Conservation (phyloP, 495 filamentous ascomycete genomes). For the Physcia stellaris region DNA sequence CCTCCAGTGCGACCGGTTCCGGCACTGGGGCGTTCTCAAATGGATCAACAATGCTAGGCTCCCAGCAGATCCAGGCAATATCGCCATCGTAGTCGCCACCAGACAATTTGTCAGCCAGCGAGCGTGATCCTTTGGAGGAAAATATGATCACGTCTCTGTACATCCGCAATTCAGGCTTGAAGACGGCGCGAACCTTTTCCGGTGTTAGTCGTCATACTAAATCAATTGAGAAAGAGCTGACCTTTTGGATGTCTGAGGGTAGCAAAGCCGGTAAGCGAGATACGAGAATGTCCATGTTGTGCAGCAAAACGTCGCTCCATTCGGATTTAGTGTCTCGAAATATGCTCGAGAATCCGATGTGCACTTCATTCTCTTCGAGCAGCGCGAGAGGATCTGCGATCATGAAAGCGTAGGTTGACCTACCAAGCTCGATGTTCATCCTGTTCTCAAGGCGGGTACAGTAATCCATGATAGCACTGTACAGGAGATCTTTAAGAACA, state of each 20-base stretch:
- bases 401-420: conserved; percentile 70
- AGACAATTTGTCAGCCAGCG: conserved; percentile 69
- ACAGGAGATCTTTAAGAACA: conserved; percentile 45
- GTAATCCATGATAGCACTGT: conserved; percentile 36
- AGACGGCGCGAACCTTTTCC: conserved; percentile 37
- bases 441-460: conserved; percentile 43
- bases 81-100: conserved; percentile 94
- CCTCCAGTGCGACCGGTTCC: conserved; percentile 30
- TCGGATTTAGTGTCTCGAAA: conserved; percentile 38
- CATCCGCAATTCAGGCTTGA: conserved; percentile 52
- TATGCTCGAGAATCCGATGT: conserved; percentile 63
- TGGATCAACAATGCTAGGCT: conserved; percentile 53
- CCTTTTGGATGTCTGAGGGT: conserved; percentile 71
- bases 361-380: conserved; percentile 61
- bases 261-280: conserved; percentile 72
- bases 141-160: conserved; percentile 84
- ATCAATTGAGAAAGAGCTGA: conserved; percentile 12
- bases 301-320: conserved; percentile 44
- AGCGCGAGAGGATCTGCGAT: conserved; percentile 65
- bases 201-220: neutral
- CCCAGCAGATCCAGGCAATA: conserved; percentile 84
- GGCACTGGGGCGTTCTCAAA: conserved; percentile 61
- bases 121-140: conserved; percentile 49
- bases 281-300: conserved; percentile 67
- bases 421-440: conserved; percentile 55